Evolutionary conservation across 2,329 filamentous ascomycete species (phyloP), one percentile per base, ranked within the genome.

Genomic region (Neobulgaria alba): DNA sequence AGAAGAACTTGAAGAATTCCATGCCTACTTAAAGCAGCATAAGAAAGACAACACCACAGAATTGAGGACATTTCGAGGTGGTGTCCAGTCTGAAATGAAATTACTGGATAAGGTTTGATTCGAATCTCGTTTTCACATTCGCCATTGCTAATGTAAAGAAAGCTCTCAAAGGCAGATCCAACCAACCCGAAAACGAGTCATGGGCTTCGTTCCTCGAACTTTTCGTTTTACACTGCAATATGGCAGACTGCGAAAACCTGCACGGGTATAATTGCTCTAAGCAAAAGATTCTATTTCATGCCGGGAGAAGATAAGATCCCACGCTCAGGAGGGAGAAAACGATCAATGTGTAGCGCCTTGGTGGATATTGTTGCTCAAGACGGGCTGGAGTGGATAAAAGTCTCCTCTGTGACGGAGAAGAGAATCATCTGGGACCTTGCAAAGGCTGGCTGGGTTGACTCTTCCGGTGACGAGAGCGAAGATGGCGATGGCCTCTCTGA

Each of bases 361-460:
- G 76, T 83, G 3, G 80, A 85, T 60, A 72, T 82, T 33, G 72
- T 85, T 18, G 69, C 75, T 2, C 66, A 75, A 41, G 69, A 75
- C 56, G 80, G 80, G 9, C 61, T 69, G 42, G 69, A 77, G 52
- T 85, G 80, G 81, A 70, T 79, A 39, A 83, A 83, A 57, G 72
- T 85, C 1, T 82, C 76, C 4, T 79, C 77, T 3, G 64, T 81
- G 17, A 79, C 75, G 1, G 73, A 81, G 48, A 75, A 69, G 43
- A 67, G 79, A 38, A 62, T 85, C 20, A 60, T 83, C 14, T 80
- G 79, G 54, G 80, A 85, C 50, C 68, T 84, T 48, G 80, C 81
- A 3, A 81, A 82, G 57, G 70, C 78, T 43, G 79, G 80, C 9
- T 82, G 77, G 71, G 72, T 76, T 49, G 60, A 58, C 32, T 65